Base-by-base conservation (phyloP, 345 rosid genomes). In the Citrus hindsii region DNA sequence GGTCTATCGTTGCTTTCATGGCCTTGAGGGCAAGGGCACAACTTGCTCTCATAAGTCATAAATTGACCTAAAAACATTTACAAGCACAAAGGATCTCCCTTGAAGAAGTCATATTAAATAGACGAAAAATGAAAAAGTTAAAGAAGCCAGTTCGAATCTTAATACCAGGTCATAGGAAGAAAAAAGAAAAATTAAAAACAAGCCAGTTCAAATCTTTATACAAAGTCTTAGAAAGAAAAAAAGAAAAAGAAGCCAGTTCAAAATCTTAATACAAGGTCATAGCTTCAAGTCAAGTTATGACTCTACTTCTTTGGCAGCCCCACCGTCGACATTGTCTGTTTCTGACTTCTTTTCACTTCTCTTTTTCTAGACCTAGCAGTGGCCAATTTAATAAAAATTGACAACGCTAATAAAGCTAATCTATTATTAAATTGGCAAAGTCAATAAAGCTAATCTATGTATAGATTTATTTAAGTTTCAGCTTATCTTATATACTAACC, bases 1-100 rank as follows among this genome's bases (percentile, higher is more conserved):
- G 81, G 71, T 48, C 80, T 48, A 46, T 76, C 40, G 83, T 76
- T 73, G 78, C 78, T 77, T 27, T 84, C 89, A 73, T 75, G 69
- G 65, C 62, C 76, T 74, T 56, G 51, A 48, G 71, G 67, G 73
- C 67, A 67, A 74, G 14, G 77, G 79, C 88, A 63, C 35, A 69
- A 81, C 78, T 67, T 73, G 72, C 55, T 63, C 68, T 51, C 69
- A 51, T 30, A 16, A 65, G n/a, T 32, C 71, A 32, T 65, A 14
- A n/a, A 40, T 28, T 12, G 51, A 30, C 63, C 38, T 12, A 19
- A 12, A 46, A 13, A 46, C 51, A 46, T 46, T 46, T 13, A 46
- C 51, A 3, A 13, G 51, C 51, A 13, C 51, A 46, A 46, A 46
- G 25, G 58, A 16, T 58, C 27, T 33, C 19, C 24, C 62, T 71